Conservation (phyloP, 1,284 basidiomycete genomes). For the Fomitiporia mediterranea region DNA sequence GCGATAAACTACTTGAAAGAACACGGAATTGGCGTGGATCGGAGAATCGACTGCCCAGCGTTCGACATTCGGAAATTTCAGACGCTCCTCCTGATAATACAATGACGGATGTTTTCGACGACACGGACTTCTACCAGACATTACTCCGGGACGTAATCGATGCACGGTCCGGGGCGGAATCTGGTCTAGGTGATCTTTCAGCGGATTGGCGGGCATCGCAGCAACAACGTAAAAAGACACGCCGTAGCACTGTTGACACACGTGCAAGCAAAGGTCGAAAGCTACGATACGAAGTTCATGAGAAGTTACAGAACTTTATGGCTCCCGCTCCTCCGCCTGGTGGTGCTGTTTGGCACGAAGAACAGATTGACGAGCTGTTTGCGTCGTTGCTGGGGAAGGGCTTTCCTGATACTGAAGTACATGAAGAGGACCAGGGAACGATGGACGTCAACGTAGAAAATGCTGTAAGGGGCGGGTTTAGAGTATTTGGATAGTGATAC, state of each 20-base stretch:
- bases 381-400: conserved; percentile 75
- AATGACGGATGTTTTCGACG: conserved; percentile 67
- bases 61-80: too few relatives aligned
- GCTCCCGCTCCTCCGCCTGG: conserved; percentile 66
- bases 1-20: conserved; percentile 49
- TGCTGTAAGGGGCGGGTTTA: conserved; percentile 42
- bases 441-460: conserved; percentile 29
- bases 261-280: conserved; percentile 92
- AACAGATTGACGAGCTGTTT: conserved; percentile 91
- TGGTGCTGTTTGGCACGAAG: conserved; percentile 72
- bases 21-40: conserved; percentile 52
- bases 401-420: conserved; percentile 37
- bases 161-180: conserved; percentile 38
- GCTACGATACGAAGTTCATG: conserved; percentile 84
- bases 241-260: conserved; percentile 77
- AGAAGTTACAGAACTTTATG: conserved; percentile 93
- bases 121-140: conserved; percentile 89
- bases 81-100: conserved; percentile 33
- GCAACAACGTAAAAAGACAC: conserved; percentile 59
- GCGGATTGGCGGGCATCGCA: conserved; percentile 65
- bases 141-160: conserved; percentile 87
- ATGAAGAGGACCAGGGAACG: conserved; percentile 24
- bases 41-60: conserved; percentile 37
- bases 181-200: conserved; percentile 30
- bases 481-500: conserved; percentile 47